phyloP scores from a whole-genome alignment of 83 land plant genomes.

The Isoetes engelmannii region DNA sequence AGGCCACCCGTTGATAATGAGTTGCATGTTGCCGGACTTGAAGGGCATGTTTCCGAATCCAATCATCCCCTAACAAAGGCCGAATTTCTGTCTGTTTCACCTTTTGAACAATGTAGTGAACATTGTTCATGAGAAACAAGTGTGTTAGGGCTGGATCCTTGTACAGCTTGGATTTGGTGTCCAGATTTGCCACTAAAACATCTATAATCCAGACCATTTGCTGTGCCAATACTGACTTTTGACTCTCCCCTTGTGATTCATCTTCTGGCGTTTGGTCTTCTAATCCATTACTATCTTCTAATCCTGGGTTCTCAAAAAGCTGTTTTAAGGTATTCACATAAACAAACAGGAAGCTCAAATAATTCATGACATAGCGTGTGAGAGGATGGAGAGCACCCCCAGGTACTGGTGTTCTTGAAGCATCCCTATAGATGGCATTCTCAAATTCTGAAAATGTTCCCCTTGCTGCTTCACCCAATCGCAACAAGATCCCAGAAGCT shows the following conservation, averaged over 20 bases:
- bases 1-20: conserved; percentile 62
- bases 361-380: conserved; percentile 80
- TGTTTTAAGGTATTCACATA: conserved; percentile 58
- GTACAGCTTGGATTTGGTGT: conserved; percentile 57
- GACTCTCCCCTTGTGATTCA: neutral
- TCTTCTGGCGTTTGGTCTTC: conserved; percentile 29
- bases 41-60: conserved; percentile 51
- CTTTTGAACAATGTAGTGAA: conserved; percentile 62
- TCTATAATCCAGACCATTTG: conserved; percentile 52
- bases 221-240: conserved; percentile 41
- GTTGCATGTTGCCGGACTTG: conserved; percentile 53
- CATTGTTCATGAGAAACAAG: conserved; percentile 80
- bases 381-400: conserved; percentile 77
- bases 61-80: conserved; percentile 44
- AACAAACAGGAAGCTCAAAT: conserved; percentile 60
- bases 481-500: conserved; percentile 23
- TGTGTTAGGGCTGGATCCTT: conserved; percentile 46
- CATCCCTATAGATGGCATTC: conserved; percentile 55
- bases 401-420: conserved; percentile 45
- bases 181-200: conserved; percentile 48
- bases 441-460: conserved; percentile 65
- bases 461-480: conserved; percentile 50
- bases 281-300: conserved; percentile 19
- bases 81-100: conserved; percentile 51
- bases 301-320: conserved; percentile 34